Conservation (phyloP, 805 yeast genomes). For the Wickerhamiella siamensis region DNA sequence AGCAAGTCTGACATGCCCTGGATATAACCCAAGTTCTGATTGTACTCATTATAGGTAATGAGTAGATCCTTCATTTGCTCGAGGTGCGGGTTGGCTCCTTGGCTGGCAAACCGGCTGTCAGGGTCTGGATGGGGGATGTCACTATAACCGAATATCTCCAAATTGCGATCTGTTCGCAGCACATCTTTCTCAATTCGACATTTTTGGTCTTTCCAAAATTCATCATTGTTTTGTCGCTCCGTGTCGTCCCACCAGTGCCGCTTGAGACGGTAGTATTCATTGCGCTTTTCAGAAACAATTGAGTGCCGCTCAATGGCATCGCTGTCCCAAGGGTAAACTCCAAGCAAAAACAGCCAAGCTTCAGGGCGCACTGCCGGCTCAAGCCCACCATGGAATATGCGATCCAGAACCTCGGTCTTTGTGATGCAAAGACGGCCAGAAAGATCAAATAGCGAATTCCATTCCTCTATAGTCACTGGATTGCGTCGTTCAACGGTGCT, state of each 20-base stretch:
- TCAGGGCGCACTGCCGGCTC: slow-evolving; percentile 43
- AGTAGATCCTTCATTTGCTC: slow-evolving; percentile 59
- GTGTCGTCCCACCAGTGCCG: slow-evolving; percentile 59
- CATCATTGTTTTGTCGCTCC: slow-evolving; percentile 39
- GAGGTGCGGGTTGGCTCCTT: slow-evolving; percentile 67
- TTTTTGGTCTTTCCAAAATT: slow-evolving; percentile 80
- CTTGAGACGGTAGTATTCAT: slow-evolving; percentile 44
- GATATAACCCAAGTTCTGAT: slow-evolving; percentile 77
- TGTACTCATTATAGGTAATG: slow-evolving; percentile 73
- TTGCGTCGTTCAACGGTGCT: slow-evolving; percentile 51
- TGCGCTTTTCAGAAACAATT: slow-evolving; percentile 39
- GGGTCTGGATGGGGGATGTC: slow-evolving; percentile 29
- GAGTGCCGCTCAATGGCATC: slow-evolving; percentile 52
- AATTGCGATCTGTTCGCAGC: slow-evolving; percentile 72
- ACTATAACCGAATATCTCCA: slow-evolving; percentile 46
- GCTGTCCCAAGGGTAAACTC: slow-evolving; percentile 81
- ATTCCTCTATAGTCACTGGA: slow-evolving; percentile 55
- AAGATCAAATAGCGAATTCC: slow-evolving; percentile 74
- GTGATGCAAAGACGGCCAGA: slow-evolving; percentile 65
- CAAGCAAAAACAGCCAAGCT: slow-evolving; percentile 78
- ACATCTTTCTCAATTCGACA: slow-evolving; percentile 87
- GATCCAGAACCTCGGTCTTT: slow-evolving; percentile 59
- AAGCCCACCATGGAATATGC: slow-evolving; percentile 85
- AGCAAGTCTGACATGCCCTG: slow-evolving; percentile 96
- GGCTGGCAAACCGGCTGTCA: slow-evolving; percentile 40